A percentile compares a stretch with the other conserved stretches of the same genome.
phyloP scores from a whole-genome alignment of 1,284 basidiomycete genomes.

The Kwoniella shivajii region DNA sequence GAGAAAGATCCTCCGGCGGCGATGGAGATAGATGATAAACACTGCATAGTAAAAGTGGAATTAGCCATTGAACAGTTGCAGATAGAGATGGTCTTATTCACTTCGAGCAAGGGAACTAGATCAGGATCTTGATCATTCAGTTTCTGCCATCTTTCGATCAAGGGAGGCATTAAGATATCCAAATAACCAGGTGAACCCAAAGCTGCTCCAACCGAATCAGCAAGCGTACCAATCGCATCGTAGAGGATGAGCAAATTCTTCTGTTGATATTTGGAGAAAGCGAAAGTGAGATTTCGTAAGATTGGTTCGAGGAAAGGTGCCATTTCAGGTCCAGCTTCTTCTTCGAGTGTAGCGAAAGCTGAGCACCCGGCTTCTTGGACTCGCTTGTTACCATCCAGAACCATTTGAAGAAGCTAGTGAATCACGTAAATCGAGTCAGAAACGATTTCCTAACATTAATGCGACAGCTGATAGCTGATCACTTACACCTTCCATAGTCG shows the following conservation, averaged over 20 bases:
- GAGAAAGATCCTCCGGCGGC: constrained; percentile 91
- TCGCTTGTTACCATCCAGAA: constrained; percentile 98
- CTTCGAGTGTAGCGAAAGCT: constrained; percentile 97
- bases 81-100: constrained; percentile 47
- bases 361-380: constrained; percentile 99
- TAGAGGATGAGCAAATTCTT: constrained; percentile 99
- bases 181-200: constrained; percentile 84
- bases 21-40: constrained; percentile 95
- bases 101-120: constrained; percentile 91
- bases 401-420: constrained; percentile 84
- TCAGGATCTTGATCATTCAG: constrained; percentile 89
- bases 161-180: constrained; percentile 93
- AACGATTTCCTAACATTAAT: constrained; percentile 91
- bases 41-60: constrained; percentile 59
- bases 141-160: constrained; percentile 86
- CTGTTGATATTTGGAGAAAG: constrained; percentile 98
- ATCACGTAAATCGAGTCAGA: constrained; percentile 68
- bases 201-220: constrained; percentile 89
- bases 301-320: constrained; percentile 94
- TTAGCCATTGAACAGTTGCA: too few relatives aligned
- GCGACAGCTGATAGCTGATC: background rate
- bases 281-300: constrained; percentile 89
- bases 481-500: constrained; percentile 95
- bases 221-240: constrained; percentile 95
- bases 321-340: constrained; percentile 89